A percentile compares a stretch with the other conserved stretches of the same genome.
Conservation (phyloP, 331 rosid species). For the Malus hybrid region DNA sequence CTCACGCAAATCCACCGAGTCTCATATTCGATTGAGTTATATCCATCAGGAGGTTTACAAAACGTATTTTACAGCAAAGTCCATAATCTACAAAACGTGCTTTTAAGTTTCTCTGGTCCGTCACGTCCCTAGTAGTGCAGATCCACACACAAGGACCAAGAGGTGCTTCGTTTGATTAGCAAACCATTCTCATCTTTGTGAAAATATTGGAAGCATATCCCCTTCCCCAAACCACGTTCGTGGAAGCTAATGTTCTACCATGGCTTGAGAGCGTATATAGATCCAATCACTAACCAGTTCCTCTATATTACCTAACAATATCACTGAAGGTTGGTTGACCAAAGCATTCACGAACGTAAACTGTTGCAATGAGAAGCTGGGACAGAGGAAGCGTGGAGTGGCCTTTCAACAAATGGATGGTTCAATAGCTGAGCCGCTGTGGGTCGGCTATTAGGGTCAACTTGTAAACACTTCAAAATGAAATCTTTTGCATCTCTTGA, state of each 20-base stretch:
- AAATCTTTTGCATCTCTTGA: constrained; percentile 67
- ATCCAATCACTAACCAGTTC: background rate
- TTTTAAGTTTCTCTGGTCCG: no score
- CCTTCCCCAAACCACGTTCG: background rate
- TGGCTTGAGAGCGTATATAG: background rate
- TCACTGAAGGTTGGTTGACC: background rate
- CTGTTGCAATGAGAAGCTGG: constrained; percentile 32
- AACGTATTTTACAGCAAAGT: background rate
- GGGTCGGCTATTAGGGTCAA: constrained; percentile 54
- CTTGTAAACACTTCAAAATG: constrained; percentile 61
- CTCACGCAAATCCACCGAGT: background rate
- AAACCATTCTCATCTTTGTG: background rate
- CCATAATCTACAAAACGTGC: background rate
- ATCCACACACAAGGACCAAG: background rate
- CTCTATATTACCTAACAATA: background rate
- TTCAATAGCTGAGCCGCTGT: constrained; percentile 57
- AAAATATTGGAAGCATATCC: background rate
- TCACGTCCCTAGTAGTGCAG: background rate
- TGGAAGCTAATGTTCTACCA: background rate
- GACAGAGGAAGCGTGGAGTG: constrained; percentile 40
- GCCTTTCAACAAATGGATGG: constrained; percentile 64
- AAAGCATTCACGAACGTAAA: background rate
- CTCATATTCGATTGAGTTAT: no score
- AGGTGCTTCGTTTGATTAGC: background rate
- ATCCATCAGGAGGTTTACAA: no score